Base-by-base conservation (phyloP, 2,329 filamentous ascomycete genomes). In the Neonectria magnoliae region DNA sequence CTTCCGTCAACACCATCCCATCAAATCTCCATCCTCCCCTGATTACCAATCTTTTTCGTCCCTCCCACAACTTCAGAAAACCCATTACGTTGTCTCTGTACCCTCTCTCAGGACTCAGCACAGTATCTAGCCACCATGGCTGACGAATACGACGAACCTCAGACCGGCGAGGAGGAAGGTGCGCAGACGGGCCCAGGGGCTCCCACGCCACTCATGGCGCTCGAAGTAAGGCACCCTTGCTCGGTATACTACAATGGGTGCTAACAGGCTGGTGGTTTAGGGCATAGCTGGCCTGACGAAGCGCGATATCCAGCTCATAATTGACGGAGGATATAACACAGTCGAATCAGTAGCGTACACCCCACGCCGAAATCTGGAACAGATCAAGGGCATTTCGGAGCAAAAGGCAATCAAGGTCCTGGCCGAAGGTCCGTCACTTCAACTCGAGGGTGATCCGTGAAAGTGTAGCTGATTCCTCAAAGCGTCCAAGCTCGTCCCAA, bases 341-440 rank as follows among this genome's bases (percentile, higher is more conserved):
- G 94, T 99, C 41, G 96, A 99, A 80, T 91, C 94, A 2, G 92
- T 99, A 65, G 96, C 96, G 54, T 99, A 99, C 77, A 98, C 89
- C 3, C 88, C 96, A 77, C 92, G 87, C 57, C 89, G 95, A 75
- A 84, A 91, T 61, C 83, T 99, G 18, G 95, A 99, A 79, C 93
- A 97, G 78, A 95, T 99, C 80, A 99, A 98, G 79, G 96, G 96
- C 62, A 97, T 99, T 36, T 99, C 96, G 1, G 95, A 98, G 81
- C 92, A 97, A 76, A 99, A 99, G 78, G 96, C 97, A 2, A 90
- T 88, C 36, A 98, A 98, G 77, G 90, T 99, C 44, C 84, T 99
- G 29, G 89, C 88, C 14, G 96, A 98, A 85, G 94, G 94, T 95
- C 79, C 69, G 81, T 59, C 5, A 7, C 20, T 1, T 7, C 11